Percentiles rank a stretch among this genome's conserved stretches.
phyloP scores from a whole-genome alignment of 306 rosid species.

The Citrullus colocynthis region DNA sequence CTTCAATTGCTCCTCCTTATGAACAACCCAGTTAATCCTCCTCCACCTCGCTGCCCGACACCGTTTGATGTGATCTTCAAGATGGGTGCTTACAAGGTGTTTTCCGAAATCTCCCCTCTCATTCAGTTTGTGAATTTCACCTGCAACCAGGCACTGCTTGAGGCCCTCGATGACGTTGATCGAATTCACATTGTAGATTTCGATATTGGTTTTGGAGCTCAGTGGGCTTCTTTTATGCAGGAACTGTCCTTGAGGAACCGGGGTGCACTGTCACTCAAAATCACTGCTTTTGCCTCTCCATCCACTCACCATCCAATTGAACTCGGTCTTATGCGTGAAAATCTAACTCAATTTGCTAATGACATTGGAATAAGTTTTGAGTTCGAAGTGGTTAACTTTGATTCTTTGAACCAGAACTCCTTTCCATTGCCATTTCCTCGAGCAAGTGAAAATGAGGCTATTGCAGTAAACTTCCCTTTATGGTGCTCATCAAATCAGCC shows the following conservation, averaged over 20 bases:
- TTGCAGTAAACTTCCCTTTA: slow-evolving; percentile 35
- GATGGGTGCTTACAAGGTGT: slow-evolving; percentile 37
- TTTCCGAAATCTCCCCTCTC: slow-evolving; percentile 33
- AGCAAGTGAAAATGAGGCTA: slow-evolving; percentile 17
- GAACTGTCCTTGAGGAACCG: slow-evolving; percentile 24
- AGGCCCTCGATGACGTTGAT: slow-evolving; percentile 12
- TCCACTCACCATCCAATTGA: slow-evolving; percentile 25
- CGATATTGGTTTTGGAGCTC: slow-evolving; percentile 38
- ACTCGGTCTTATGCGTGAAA: slow-evolving; percentile 27
- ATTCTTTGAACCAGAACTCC: slow-evolving; percentile 18
- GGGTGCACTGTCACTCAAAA: slow-evolving; percentile 22
- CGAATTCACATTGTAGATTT: slow-evolving; percentile 37
- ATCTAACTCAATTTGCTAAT: slow-evolving; percentile 25
- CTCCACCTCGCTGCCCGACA: slow-evolving; percentile 20
- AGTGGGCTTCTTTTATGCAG: slow-evolving; percentile 42
- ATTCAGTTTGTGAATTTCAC: slow-evolving; percentile 38
- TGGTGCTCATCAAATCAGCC: slow-evolving; percentile 25
- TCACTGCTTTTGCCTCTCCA: slow-evolving; percentile 35
- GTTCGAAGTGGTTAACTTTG: slow-evolving; percentile 30
- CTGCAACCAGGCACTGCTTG: slow-evolving; percentile 36
- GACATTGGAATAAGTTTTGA: slow-evolving; percentile 28
- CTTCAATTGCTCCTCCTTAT: slow-evolving; percentile 23
- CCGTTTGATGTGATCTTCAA: slow-evolving; percentile 32
- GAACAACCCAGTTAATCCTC: slow-evolving; percentile 18
- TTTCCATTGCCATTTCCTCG: slow-evolving; percentile 17